Base-by-base conservation (phyloP, 2,329 filamentous ascomycete species). In the Epichloe typhina region DNA sequence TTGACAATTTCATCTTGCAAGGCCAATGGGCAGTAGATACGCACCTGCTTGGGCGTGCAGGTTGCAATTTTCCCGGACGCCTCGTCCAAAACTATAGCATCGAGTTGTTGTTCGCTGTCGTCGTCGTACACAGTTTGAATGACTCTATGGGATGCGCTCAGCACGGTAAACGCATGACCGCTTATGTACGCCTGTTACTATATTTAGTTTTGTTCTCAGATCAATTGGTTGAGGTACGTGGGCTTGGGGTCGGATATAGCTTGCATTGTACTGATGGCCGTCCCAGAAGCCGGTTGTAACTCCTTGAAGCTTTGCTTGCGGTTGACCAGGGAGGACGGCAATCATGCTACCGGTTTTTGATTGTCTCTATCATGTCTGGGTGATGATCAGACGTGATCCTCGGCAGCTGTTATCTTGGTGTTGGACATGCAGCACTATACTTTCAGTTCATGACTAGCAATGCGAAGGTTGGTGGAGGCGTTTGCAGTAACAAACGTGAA, bases 121-220 rank as follows among this genome's bases (percentile, higher is more conserved):
- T 94, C 86, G 61, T 93, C 83, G 70, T 95, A 95, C 58, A 95
- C 84, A 4, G 90, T 96, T 67, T 98, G 93, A 36, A 95, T 69
- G 55, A 96, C 79, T 50, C 79, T 79, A 54, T 83, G 75, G 49
- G 86, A 79, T 47, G 82, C 84, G 62, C 80, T 78, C 58, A 97
- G 81, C 60, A 98, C 83, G 49, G 93, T 81, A 56, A 97, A 80
- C 54, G 88, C 88, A 67, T 84, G 86, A 61, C 91, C 91, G 53
- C 87, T 93, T 57, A 96, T 85, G 69, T 97, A 98, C 48, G 82
- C 80, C 88, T 94, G 17, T 36, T 8, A 1, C 7, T n/a, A 61
- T 35, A 46, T 49, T 53, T 39, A 47, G 43, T 13, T 23, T 12
- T 36, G 31, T 31, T 3, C 21, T 46, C 15, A 39, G 45, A 31